phyloP scores from a whole-genome alignment of 2,329 filamentous ascomycete species.

The Didymella pomorum region DNA sequence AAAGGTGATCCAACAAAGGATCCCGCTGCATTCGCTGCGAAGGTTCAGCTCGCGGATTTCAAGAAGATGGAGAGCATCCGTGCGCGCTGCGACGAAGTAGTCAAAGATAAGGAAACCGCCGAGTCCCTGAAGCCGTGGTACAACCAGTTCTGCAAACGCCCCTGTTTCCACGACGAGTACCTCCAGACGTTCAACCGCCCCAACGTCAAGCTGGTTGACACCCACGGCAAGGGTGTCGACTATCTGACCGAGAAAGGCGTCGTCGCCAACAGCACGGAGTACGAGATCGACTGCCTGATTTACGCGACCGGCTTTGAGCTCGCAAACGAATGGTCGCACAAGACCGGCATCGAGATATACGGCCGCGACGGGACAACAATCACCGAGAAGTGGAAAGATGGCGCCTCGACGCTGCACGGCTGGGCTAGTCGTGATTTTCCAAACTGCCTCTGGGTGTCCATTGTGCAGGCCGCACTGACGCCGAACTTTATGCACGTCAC shows the following conservation, averaged over 20 bases:
- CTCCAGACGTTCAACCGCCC: slow-evolving; percentile 65
- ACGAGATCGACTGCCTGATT: slow-evolving; percentile 59
- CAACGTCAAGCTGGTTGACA: slow-evolving; percentile 69
- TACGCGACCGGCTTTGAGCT: slow-evolving; percentile 57
- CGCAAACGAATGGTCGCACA: slow-evolving; percentile 43
- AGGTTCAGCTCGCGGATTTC: slow-evolving; percentile 40
- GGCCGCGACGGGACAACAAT: slow-evolving; percentile 58
- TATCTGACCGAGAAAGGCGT: slow-evolving; percentile 53
- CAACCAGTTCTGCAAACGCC: slow-evolving; percentile 69
- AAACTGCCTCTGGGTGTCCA: slow-evolving; percentile 60
- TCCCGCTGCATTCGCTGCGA: slow-evolving; percentile 27
- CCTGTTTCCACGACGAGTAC: slow-evolving; percentile 68
- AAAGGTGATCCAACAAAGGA: slow-evolving; percentile 17
- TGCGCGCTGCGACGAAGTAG: slow-evolving; percentile 58
- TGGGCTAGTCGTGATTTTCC: slow-evolving; percentile 60
- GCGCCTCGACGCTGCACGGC: slow-evolving; percentile 63
- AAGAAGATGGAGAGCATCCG: slow-evolving; percentile 57
- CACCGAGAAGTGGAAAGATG: slow-evolving; percentile 57
- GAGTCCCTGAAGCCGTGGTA: slow-evolving; percentile 67
- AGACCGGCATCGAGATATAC: slow-evolving; percentile 50
- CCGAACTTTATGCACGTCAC: slow-evolving; percentile 41
- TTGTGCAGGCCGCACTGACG: slow-evolving; percentile 33
- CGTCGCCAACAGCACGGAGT: slow-evolving; percentile 58
- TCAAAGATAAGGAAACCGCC: slow-evolving; percentile 62
- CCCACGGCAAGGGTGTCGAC: slow-evolving; percentile 62